phyloP scores from a whole-genome alignment of 129 eudicot species.

The Chrysanthemum seticuspe region DNA sequence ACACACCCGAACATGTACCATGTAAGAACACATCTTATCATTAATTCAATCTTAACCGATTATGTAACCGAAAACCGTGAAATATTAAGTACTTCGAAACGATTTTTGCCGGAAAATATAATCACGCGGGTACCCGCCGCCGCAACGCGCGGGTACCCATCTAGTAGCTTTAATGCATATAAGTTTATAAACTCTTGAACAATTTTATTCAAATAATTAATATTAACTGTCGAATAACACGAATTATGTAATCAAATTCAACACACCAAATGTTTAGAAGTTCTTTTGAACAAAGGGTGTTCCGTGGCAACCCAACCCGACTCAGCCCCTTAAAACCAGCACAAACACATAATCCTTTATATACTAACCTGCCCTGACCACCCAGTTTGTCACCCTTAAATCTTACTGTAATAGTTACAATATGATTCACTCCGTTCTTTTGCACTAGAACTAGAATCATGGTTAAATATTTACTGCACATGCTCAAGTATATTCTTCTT shows the following conservation, averaged over 20 bases:
- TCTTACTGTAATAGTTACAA: background rate
- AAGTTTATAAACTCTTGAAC: background rate
- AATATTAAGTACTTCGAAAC: no score
- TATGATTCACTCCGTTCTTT: constrained; percentile 38
- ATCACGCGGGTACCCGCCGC: no score
- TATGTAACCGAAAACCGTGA: no score
- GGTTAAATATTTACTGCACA: constrained; percentile 79
- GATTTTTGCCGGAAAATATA: no score
- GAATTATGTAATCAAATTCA: background rate
- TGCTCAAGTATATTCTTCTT: constrained; percentile 93
- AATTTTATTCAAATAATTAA: background rate
- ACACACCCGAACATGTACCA: no score
- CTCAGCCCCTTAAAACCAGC: background rate
- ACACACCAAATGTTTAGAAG: background rate
- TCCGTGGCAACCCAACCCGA: background rate
- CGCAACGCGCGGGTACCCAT: no score
- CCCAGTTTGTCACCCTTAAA: background rate
- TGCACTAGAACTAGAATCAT: constrained; percentile 47
- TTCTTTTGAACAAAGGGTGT: no score
- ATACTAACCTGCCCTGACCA: no score
- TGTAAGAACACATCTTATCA: no score
- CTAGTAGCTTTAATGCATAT: background rate
- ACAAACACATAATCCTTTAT: no score
- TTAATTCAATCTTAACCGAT: no score
- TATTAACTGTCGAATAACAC: background rate